A percentile compares a stretch with the other conserved stretches of the same genome.
Evolutionary conservation across 108 stramenopile genomes (phyloP).

Genomic region (Fragilaria radians): DNA sequence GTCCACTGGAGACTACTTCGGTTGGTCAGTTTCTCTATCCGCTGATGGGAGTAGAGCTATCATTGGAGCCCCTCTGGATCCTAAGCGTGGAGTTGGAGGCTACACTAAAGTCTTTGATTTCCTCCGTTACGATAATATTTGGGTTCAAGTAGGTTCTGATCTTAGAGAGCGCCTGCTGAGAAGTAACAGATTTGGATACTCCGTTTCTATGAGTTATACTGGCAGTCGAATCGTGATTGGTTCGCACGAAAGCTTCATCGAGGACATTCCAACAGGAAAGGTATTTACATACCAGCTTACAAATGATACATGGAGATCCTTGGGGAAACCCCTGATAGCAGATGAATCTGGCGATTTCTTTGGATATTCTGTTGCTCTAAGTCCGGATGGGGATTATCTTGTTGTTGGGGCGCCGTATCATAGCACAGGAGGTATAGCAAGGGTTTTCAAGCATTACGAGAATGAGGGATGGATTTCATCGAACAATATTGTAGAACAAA

Average conservation of each 20-base stretch:
- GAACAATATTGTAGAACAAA: background rate
- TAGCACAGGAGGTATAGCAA: background rate
- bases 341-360: constrained; percentile 26
- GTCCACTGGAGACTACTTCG: constrained; percentile 19
- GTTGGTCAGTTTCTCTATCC: constrained; percentile 27
- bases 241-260: background rate
- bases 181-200: constrained; percentile 14
- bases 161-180: background rate
- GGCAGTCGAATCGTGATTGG: constrained; percentile 22
- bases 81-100: constrained; percentile 7
- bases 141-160: background rate
- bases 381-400: constrained; percentile 23
- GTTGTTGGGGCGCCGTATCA: constrained; percentile 31
- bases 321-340: constrained; percentile 13
- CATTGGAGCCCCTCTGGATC: constrained; percentile 30
- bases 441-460: background rate
- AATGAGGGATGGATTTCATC: constrained; percentile 3
- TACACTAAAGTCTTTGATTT: constrained; percentile 21
- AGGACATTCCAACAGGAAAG: background rate
- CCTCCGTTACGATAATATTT: background rate
- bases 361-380: constrained; percentile 34
- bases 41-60: constrained; percentile 16
- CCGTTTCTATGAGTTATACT: constrained; percentile 26
- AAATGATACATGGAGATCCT: background rate
- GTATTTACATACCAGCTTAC: background rate